These are phyloP conservation scores for Alternaria arborescens DNA, from an alignment of 2,329 filamentous ascomycete genomes.

Conservation along the genomic window DNA sequence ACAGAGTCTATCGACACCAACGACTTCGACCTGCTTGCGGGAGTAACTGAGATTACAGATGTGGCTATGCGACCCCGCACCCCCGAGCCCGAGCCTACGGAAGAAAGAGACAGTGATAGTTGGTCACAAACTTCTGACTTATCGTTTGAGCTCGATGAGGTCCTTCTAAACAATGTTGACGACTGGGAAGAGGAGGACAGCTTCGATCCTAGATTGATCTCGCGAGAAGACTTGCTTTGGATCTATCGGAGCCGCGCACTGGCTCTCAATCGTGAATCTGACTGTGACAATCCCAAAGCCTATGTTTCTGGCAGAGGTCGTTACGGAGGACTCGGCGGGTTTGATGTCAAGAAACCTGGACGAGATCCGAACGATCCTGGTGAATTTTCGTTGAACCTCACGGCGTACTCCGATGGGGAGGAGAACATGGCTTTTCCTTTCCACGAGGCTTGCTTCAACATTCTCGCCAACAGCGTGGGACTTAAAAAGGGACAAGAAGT, in stretches of 20 bases:
- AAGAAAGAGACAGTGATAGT: not conserved
- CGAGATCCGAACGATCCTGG: conserved; percentile 22
- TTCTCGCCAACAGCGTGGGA: conserved; percentile 26
- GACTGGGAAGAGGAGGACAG: not conserved
- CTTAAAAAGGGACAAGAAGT: conserved; percentile 7
- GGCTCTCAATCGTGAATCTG: conserved; percentile 20
- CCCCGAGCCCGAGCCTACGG: not conserved
- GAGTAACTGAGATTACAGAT: conserved; percentile 3
- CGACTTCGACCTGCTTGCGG: conserved; percentile 1
- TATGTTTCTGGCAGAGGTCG: conserved; percentile 26
- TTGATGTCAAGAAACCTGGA: conserved; percentile 4
- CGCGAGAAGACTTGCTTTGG: conserved; percentile 23
- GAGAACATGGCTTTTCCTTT: conserved; percentile 22
- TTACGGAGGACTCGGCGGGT: conserved; percentile 20
- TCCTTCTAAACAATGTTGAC: no score
- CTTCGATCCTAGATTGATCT: conserved; percentile 26
- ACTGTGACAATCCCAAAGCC: conserved; percentile 4
- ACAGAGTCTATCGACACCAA: not conserved
- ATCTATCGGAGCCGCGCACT: conserved; percentile 19
- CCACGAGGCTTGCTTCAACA: conserved; percentile 28
- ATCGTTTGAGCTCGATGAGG: not conserved
- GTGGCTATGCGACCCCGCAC: conserved; percentile 5
- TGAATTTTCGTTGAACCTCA: conserved; percentile 12
- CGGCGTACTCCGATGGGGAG: not conserved
- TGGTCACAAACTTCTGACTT: conserved; percentile 17